A percentile compares a stretch with the other conserved stretches of the same genome.
phyloP scores from a whole-genome alignment of 106 monocot genomes.

The Platanthera guangdongensis region DNA sequence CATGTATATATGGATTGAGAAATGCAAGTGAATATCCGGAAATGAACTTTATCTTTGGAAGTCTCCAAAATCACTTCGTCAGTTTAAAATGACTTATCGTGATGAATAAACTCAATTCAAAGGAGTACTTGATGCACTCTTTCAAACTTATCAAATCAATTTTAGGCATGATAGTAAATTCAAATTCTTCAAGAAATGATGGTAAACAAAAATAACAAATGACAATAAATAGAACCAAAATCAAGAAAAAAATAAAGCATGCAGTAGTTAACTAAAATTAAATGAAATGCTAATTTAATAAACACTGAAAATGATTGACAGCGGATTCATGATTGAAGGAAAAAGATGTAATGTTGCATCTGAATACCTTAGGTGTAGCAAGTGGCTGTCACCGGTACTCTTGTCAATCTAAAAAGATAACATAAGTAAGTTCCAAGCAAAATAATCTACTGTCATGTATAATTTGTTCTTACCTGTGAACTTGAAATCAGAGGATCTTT shows the following conservation, averaged over 20 bases:
- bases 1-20: no score
- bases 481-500: conserved; percentile 77
- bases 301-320: background rate
- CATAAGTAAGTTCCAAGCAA: background rate
- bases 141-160: background rate
- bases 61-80: no score
- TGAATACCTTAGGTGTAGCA: conserved; percentile 67
- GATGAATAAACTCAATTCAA: background rate
- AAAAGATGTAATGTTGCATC: background rate
- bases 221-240: no score
- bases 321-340: background rate
- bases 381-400: conserved; percentile 50
- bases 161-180: no score
- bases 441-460: background rate
- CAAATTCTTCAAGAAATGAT: no score
- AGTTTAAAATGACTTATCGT: background rate
- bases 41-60: no score
- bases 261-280: no score
- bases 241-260: no score
- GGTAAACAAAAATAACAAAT: no score
- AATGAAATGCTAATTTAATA: background rate
- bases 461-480: conserved; percentile 27
- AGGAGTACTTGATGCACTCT: background rate
- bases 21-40: no score
- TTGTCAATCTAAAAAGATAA: conserved; percentile 29